Percentiles rank a stretch among this genome's conserved stretches.
phyloP scores from a whole-genome alignment of 306 rosid species.

The Lagenaria siceraria region DNA sequence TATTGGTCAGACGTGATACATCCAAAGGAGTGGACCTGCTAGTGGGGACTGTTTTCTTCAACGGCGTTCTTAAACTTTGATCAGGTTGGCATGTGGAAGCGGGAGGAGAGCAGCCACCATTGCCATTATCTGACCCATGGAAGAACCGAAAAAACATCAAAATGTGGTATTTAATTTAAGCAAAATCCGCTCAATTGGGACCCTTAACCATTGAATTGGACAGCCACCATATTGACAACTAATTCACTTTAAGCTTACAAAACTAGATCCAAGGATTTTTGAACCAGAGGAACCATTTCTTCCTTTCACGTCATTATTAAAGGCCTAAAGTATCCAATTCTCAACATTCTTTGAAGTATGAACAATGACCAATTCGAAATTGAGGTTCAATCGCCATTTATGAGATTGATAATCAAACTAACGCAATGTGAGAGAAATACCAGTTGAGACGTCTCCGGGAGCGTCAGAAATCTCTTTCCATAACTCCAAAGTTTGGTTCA shows the following conservation, averaged over 20 bases:
- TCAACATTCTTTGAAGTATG: not conserved
- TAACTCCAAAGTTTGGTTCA: constrained; percentile 64
- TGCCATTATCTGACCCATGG: constrained; percentile 33
- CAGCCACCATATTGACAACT: not conserved
- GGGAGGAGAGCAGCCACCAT: constrained; percentile 26
- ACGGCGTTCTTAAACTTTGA: constrained; percentile 28
- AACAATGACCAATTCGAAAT: not conserved
- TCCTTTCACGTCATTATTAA: not conserved
- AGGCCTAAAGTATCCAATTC: not conserved
- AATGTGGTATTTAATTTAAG: constrained; percentile 5
- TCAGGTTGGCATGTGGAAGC: constrained; percentile 24
- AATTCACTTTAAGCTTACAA: not conserved
- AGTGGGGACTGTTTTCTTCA: constrained; percentile 47
- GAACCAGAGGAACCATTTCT: not conserved
- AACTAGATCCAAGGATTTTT: not conserved
- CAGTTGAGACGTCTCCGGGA: constrained; percentile 27
- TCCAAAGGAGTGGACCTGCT: constrained; percentile 55
- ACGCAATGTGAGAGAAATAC: constrained; percentile 19
- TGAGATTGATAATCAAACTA: not conserved
- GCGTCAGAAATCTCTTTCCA: constrained; percentile 58
- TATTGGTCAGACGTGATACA: constrained; percentile 24
- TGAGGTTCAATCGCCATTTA: not conserved
- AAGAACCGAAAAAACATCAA: constrained; percentile 10
- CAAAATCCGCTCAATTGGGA: not conserved
- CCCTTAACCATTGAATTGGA: not conserved